Conservation (phyloP, 345 rosid genomes). For the Melaleuca alternifolia region DNA sequence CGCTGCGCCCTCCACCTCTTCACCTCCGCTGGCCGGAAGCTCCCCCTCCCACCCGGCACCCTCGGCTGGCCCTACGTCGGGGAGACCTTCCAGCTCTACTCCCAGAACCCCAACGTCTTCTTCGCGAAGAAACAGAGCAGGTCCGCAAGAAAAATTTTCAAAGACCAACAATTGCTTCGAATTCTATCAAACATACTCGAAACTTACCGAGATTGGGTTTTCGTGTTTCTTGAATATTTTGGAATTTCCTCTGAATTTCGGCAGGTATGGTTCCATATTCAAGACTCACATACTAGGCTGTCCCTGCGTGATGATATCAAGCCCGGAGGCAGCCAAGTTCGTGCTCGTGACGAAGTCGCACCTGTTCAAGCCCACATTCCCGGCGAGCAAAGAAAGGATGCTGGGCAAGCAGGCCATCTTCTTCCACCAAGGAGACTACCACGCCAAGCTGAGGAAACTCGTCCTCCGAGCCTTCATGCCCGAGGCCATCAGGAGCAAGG, state of each 20-base stretch:
- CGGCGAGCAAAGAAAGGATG: slow-evolving; percentile 36
- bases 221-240: background rate
- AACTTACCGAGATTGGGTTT: background rate
- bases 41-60: slow-evolving; percentile 48
- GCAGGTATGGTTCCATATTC: slow-evolving; percentile 38
- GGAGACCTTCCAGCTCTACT: slow-evolving; percentile 39
- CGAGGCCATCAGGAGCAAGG: slow-evolving; percentile 8
- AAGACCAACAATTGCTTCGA: background rate
- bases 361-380: slow-evolving; percentile 48
- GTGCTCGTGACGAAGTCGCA: slow-evolving; percentile 37
- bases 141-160: background rate
- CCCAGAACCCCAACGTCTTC: slow-evolving; percentile 45
- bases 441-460: slow-evolving; percentile 23
- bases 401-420: slow-evolving; percentile 43
- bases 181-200: background rate
- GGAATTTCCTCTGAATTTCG: background rate
- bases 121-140: slow-evolving; percentile 27
- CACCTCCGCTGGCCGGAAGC: background rate
- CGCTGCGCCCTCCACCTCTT: background rate
- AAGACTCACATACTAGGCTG: slow-evolving; percentile 47
- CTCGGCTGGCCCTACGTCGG: slow-evolving; percentile 57
- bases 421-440: slow-evolving; percentile 43
- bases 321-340: slow-evolving; percentile 38
- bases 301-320: slow-evolving; percentile 38
- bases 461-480: slow-evolving; percentile 32